Percentiles rank a stretch among this genome's conserved stretches.
Evolutionary conservation across 1,284 basidiomycete genomes (phyloP).

Genomic region (Cryptococcus maquisensis): DNA sequence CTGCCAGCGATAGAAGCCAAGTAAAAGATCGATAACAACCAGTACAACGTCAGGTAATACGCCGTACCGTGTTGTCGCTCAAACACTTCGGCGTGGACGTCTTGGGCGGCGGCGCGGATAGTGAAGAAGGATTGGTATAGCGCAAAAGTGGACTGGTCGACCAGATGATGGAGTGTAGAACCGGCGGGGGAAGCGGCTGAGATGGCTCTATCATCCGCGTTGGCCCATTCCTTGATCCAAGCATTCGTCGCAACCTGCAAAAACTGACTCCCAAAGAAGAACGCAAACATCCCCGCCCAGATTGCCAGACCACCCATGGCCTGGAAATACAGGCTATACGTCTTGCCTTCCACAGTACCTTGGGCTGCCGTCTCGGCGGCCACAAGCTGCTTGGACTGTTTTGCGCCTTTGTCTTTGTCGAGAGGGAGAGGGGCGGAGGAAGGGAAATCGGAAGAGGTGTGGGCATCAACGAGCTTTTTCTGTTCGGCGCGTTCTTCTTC

Average conservation of each 20-base stretch:
- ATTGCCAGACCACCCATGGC: conserved; percentile 35
- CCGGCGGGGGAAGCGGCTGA: neutral
- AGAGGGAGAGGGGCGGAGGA: neutral
- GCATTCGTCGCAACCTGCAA: conserved; percentile 44
- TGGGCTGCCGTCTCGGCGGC: conserved; percentile 34
- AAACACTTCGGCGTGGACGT: neutral
- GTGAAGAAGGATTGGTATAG: conserved; percentile 2
- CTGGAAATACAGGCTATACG: conserved; percentile 42
- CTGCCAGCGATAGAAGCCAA: conserved; percentile 38
- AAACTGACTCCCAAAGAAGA: conserved; percentile 40
- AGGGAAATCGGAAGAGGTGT: conserved; percentile 19
- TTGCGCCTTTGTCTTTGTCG: conserved; percentile 8
- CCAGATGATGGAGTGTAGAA: neutral
- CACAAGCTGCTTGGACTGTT: conserved; percentile 41
- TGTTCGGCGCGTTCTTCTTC: conserved; percentile 65
- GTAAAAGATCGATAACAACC: conserved; percentile 36
- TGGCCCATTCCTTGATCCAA: conserved; percentile 48
- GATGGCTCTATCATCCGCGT: conserved; percentile 17
- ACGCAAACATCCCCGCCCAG: conserved; percentile 35
- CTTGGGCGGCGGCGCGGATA: neutral
- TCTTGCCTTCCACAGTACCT: conserved; percentile 35
- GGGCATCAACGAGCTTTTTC: conserved; percentile 31
- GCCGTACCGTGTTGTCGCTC: neutral
- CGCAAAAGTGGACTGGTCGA: neutral
- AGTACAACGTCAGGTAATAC: conserved; percentile 43